These are phyloP conservation scores for Polytrichum formosum DNA, from an alignment of 225 moss, liverwort and hornwort species.

Conservation along the genomic window DNA sequence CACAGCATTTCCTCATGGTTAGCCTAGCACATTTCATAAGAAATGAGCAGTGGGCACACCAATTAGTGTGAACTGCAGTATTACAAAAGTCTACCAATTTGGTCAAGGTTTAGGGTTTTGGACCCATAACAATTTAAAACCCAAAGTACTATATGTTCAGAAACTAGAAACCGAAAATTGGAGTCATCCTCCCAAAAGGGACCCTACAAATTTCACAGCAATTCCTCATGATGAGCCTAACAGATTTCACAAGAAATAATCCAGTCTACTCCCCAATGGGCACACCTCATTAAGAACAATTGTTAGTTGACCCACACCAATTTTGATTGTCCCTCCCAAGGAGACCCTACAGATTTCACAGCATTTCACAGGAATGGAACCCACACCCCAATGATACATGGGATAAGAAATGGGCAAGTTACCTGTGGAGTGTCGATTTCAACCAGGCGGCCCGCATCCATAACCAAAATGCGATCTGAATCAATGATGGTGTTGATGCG, in stretches of 20 bases:
- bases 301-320: too few species aligned
- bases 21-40: not conserved
- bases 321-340: constrained; percentile 45
- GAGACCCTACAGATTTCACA: constrained; percentile 24
- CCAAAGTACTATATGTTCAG: too few species aligned
- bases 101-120: too few species aligned
- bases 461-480: constrained; percentile 67
- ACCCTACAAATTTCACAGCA: constrained; percentile 13
- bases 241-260: not conserved
- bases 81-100: too few species aligned
- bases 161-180: not conserved
- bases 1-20: constrained; percentile 5
- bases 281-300: too few species aligned
- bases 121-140: too few species aligned
- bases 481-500: constrained; percentile 81
- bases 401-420: constrained; percentile 1
- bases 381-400: too few species aligned
- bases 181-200: constrained; percentile 58
- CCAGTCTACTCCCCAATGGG: too few species aligned
- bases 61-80: too few species aligned
- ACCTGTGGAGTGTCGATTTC: constrained; percentile 38
- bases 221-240: constrained; percentile 15
- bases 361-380: too few species aligned
- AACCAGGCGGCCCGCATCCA: constrained; percentile 56
- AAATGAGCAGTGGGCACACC: too few species aligned